Percentiles rank a stretch among this genome's conserved stretches.
Conservation (phyloP, 148 eudicot genomes). For the Vaccinium darrowii region DNA sequence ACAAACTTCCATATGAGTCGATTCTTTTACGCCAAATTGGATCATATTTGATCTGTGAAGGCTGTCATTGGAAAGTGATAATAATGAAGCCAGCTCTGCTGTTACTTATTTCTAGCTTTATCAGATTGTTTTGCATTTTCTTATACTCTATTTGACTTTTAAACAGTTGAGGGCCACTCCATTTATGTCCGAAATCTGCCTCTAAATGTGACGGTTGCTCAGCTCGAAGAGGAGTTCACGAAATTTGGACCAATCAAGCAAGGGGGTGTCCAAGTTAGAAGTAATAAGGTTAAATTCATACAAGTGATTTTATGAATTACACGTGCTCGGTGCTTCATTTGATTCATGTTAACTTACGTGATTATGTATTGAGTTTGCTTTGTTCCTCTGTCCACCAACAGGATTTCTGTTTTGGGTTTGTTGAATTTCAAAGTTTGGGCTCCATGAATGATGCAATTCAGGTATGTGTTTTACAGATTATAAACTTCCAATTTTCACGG, state of each 20-base stretch:
- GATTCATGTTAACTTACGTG: constrained; percentile 3
- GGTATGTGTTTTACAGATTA: constrained; percentile 28
- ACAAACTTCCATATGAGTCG: neutral
- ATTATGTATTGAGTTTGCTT: constrained; percentile 1
- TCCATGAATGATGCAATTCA: constrained; percentile 48
- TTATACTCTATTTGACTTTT: neutral
- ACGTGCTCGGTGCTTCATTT: neutral
- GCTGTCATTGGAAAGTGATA: neutral
- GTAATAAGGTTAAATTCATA: constrained; percentile 38
- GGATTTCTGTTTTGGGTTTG: constrained; percentile 51
- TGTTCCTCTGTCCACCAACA: constrained; percentile 26
- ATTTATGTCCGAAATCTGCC: constrained; percentile 51
- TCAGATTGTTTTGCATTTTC: neutral
- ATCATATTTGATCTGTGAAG: neutral
- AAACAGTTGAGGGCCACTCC: constrained; percentile 46
- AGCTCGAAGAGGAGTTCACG: constrained; percentile 44
- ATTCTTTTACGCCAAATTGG: neutral
- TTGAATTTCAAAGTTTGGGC: constrained; percentile 41
- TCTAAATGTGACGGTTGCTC: constrained; percentile 30
- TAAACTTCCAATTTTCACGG: neutral
- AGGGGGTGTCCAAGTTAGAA: constrained; percentile 56
- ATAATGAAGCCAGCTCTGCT: constrained; percentile 4
- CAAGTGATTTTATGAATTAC: neutral
- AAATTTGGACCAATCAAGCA: constrained; percentile 52
- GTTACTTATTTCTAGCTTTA: neutral